Evolutionary conservation across 768 basidiomycete species (phyloP), one percentile per base, ranked within the genome.

Genomic region (Dendrothele bispora): DNA sequence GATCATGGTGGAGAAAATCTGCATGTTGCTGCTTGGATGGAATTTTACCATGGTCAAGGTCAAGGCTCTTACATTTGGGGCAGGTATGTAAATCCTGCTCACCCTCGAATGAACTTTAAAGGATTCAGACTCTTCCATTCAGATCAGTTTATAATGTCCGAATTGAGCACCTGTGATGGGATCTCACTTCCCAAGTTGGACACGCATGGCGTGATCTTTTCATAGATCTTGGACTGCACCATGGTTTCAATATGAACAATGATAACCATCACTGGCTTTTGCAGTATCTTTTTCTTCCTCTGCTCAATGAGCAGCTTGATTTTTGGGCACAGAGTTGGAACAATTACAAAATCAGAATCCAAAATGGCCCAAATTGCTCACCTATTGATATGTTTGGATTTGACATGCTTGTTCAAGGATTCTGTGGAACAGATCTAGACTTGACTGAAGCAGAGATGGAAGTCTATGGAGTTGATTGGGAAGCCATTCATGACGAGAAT

Each of bases 191-290:
- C n/a, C n/a, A n/a, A n/a, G n/a, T n/a, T n/a, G n/a, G n/a, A n/a
- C n/a, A n/a, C n/a, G n/a, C n/a, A n/a, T n/a, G n/a, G n/a, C n/a
- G n/a, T n/a, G n/a, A n/a, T n/a, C n/a, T n/a, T n/a, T n/a, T n/a
- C n/a, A n/a, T n/a, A n/a, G n/a, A n/a, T n/a, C n/a, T n/a, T n/a
- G n/a, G n/a, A n/a, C n/a, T n/a, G n/a, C n/a, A n/a, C 42, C 30
- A 55, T 27, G 52, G 55, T 4, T 51, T 66, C 1, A 36, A 63
- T 30, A 27, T 39, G 10, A 21, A 32, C 5, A 44, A 44, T 25
- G n/a, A 34, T 2, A 44, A 38, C n/a, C 61, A 60, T 46, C 58
- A 60, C 21, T 68, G 62, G 61, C 43, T 64, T 10, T 47, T 61
- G 6, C 61, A 60, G 22, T 39, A 48, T 38, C 57, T 65, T 14